A percentile compares a stretch with the other conserved stretches of the same genome.
These are phyloP conservation scores for Termitomyces bulborhizus DNA, from an alignment of 768 basidiomycete species.

Conservation along the genomic window DNA sequence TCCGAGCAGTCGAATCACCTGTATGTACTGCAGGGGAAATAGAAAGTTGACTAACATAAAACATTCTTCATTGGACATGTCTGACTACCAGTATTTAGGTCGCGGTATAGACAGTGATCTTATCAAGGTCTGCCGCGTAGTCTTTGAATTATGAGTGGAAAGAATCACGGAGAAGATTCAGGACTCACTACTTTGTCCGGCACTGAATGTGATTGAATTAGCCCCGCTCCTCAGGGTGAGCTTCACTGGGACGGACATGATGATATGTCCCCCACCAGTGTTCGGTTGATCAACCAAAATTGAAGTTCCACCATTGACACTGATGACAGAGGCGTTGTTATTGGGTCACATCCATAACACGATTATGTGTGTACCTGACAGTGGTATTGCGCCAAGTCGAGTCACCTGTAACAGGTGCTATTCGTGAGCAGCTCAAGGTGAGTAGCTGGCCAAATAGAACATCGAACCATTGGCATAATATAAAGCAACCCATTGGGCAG, in stretches of 20 bases:
- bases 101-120: conserved; percentile 52
- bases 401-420: conserved; percentile 29
- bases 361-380: conserved; percentile 33
- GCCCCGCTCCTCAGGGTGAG: conserved; percentile 41
- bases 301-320: conserved; percentile 52
- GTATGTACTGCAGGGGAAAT: not conserved
- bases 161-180: not conserved
- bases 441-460: not conserved
- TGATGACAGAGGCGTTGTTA: conserved; percentile 14
- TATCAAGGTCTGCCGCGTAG: conserved; percentile 56
- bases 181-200: conserved; percentile 44
- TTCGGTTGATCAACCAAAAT: conserved; percentile 53
- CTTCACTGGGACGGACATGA: conserved; percentile 52
- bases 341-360: not conserved
- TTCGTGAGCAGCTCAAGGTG: not conserved
- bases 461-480: conserved; percentile 49
- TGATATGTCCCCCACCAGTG: conserved; percentile 46
- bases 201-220: conserved; percentile 45
- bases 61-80: not conserved
- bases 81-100: conserved; percentile 13
- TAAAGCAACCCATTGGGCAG: conserved; percentile 52
- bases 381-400: conserved; percentile 55
- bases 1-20: not conserved
- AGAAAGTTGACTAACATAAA: not conserved
- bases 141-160: conserved; percentile 20